These are phyloP conservation scores for Naegleria gruberi DNA, from an alignment of 208 protist species.

Conservation along the genomic window DNA sequence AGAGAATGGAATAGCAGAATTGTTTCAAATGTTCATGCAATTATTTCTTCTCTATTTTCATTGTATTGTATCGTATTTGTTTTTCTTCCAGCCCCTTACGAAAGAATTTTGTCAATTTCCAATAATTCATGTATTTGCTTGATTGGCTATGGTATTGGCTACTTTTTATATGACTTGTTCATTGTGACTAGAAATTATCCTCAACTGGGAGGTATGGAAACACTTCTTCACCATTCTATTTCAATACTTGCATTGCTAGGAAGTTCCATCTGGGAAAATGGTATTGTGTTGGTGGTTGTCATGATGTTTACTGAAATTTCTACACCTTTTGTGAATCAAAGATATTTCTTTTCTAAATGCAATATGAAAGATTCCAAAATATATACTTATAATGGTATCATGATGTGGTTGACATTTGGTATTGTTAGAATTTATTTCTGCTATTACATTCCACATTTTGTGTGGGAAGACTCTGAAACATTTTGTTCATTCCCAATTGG, in stretches of 20 bases:
- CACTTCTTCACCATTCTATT: background rate
- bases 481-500: background rate
- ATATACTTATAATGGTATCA: background rate
- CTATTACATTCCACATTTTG: background rate
- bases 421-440: background rate
- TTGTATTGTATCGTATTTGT: background rate
- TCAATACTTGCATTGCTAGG: background rate
- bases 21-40: background rate
- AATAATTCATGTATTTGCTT: background rate
- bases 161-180: constrained; percentile 12
- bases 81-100: background rate
- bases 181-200: background rate
- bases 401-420: background rate
- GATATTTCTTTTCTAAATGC: background rate
- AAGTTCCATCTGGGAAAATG: background rate
- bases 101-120: background rate
- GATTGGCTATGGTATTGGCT: background rate
- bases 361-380: background rate
- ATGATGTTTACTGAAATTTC: constrained; percentile 1
- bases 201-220: background rate
- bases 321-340: background rate
- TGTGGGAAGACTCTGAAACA: background rate
- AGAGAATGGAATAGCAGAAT: background rate
- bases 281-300: background rate
- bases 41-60: background rate